Base-by-base conservation (phyloP, 176 grass and related monocot genomes). In the Tillandsia fasciculata region DNA sequence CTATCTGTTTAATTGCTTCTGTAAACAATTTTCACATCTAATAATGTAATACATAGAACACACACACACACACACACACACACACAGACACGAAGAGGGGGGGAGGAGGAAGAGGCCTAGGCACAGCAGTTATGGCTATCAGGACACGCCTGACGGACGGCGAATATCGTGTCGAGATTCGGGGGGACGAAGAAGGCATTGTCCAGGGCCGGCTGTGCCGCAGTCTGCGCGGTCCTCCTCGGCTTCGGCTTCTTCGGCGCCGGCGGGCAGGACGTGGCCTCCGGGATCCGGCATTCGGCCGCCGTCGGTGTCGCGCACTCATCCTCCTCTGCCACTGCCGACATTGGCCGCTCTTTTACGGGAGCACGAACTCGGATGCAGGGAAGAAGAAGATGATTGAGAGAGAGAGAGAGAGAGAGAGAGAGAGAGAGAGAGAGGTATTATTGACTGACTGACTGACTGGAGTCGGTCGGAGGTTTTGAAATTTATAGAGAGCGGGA, bases 201-300 rank as follows among this genome's bases (percentile, higher is more conserved):
- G n/a, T 20, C 56, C 7, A 0, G 3, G 15, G n/a, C 10, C 56
- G 33, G 33, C 33, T 3, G 33, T 7, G 8, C 4, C 53, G n/a
- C 53, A 17, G 53, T 3, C 13, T 8, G 14, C 56, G 15, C 56
- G 7, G 14, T 59, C 4, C n/a, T 7, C 56, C 56, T 29, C 29
- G 68, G 63, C 78, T 50, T 75, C 9, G 77, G 81, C 67, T 88
- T 88, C 74, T 53, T 81, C 53, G 86, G 86, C 12, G 86, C 78
- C 11, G 82, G 78, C 9, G 86, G 86, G 82, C 78, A 81, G 63
- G 76, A 18, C 0, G 27, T 9, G 12, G 81, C 65, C 17, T 50
- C 23, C 24, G 49, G 66, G 49, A 81, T 56, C 49, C 64, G 29
- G 63, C 15, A 74, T 2, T 75, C 71, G 3, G 42, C 63, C 20